Evolutionary conservation across 805 yeast species (phyloP).

Genomic region (Schwanniomyces yamadae): DNA sequence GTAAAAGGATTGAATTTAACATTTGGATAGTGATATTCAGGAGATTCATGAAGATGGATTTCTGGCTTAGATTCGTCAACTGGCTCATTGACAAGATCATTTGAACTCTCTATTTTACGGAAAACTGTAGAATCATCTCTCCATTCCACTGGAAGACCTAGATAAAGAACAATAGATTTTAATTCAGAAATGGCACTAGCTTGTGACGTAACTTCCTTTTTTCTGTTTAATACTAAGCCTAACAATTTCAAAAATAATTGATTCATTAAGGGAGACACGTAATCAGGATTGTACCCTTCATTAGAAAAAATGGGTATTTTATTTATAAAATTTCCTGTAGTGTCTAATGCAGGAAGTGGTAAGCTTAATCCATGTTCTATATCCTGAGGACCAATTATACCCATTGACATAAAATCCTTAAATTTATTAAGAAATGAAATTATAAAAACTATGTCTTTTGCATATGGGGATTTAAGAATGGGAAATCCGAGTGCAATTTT

Average conservation of each 20-base stretch:
- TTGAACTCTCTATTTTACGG: neutral
- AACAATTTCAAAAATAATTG: slow-evolving; percentile 29
- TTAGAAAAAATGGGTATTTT: neutral
- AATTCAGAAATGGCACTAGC: slow-evolving; percentile 35
- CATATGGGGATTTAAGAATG: slow-evolving; percentile 23
- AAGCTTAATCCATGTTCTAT: slow-evolving; percentile 37
- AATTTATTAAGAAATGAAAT: slow-evolving; percentile 34
- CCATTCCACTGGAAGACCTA: slow-evolving; percentile 44
- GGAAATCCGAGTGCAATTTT: slow-evolving; percentile 37
- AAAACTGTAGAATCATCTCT: slow-evolving; percentile 22
- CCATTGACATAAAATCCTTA: slow-evolving; percentile 20
- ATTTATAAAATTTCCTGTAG: neutral
- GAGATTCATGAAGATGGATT: slow-evolving; percentile 11
- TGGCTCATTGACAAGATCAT: slow-evolving; percentile 1
- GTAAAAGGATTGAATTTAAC: slow-evolving; percentile 20
- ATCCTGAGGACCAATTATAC: slow-evolving; percentile 35
- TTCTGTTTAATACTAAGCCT: slow-evolving; percentile 37
- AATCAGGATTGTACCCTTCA: slow-evolving; percentile 3
- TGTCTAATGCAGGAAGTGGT: neutral
- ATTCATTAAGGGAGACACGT: slow-evolving; percentile 33
- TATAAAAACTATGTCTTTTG: slow-evolving; percentile 33
- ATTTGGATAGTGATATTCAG: slow-evolving; percentile 13
- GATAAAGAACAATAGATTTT: slow-evolving; percentile 20
- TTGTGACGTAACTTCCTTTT: slow-evolving; percentile 26
- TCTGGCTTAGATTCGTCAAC: slow-evolving; percentile 17